phyloP scores from a whole-genome alignment of 2,329 filamentous ascomycete genomes.

The Dothideomycetidae sp. region DNA sequence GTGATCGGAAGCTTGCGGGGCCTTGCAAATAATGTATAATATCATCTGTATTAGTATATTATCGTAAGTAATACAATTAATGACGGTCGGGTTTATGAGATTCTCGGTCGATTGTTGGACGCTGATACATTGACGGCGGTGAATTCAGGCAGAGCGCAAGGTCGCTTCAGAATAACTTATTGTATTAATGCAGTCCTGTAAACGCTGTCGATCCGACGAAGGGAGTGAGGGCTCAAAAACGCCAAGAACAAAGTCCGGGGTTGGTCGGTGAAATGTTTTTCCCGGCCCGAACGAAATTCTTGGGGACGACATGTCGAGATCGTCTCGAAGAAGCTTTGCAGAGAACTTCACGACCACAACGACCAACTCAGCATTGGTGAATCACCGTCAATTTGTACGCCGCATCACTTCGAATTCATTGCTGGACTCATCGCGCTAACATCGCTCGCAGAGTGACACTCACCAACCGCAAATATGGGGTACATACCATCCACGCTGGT shows the following conservation, averaged over 20 bases:
- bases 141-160: too few relatives aligned
- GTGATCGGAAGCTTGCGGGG: too few relatives aligned
- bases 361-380: neutral
- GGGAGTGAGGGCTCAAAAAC: too few relatives aligned
- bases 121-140: too few relatives aligned
- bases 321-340: neutral
- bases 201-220: too few relatives aligned
- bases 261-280: neutral
- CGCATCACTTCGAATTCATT: neutral
- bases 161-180: too few relatives aligned
- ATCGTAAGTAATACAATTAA: too few relatives aligned
- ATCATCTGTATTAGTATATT: too few relatives aligned
- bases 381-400: neutral
- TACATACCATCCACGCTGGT: conserved; percentile 24
- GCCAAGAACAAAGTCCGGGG: conserved; percentile 70
- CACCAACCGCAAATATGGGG: conserved; percentile 39
- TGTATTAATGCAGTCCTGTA: too few relatives aligned
- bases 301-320: neutral
- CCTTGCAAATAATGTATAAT: too few relatives aligned
- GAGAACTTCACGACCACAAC: neutral
- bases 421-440: neutral
- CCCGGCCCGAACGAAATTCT: neutral
- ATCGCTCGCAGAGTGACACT: conserved; percentile 24
- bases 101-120: too few relatives aligned
- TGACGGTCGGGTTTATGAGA: too few relatives aligned